A percentile compares a stretch with the other conserved stretches of the same genome.
Conservation (phyloP, 768 basidiomycete genomes). For the Termitomyces sp. region DNA sequence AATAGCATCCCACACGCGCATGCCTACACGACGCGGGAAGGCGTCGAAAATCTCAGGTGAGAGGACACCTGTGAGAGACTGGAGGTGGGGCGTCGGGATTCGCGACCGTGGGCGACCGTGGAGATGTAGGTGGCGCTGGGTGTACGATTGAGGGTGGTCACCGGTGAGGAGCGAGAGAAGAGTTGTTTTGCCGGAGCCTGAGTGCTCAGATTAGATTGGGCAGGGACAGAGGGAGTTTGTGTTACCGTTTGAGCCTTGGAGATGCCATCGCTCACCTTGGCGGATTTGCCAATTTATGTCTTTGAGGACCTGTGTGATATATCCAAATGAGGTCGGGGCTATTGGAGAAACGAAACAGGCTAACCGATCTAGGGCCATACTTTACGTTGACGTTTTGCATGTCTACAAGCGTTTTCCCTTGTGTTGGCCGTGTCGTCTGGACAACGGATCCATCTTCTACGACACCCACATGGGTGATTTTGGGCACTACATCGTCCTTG, state of each 20-base stretch:
- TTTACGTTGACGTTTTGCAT: constrained; percentile 64
- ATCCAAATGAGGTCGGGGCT: not conserved
- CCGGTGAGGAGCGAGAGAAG: constrained; percentile 87
- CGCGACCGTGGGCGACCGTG: constrained; percentile 50
- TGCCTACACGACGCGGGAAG: constrained; percentile 69
- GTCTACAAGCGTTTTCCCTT: constrained; percentile 39
- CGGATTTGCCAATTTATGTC: constrained; percentile 79
- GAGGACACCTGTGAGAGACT: constrained; percentile 68
- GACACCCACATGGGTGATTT: not conserved
- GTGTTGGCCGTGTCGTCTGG: not conserved
- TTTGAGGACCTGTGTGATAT: constrained; percentile 55
- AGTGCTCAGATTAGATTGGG: not conserved
- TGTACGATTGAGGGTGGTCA: constrained; percentile 94
- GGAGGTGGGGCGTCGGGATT: constrained; percentile 65
- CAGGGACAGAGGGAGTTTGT: not conserved
- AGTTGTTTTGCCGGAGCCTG: constrained; percentile 94
- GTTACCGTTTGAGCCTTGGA: constrained; percentile 83
- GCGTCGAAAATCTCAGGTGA: constrained; percentile 90
- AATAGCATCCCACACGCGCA: constrained; percentile 75
- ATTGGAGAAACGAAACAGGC: constrained; percentile 3
- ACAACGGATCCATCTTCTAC: not conserved
- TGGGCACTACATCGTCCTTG: constrained; percentile 37
- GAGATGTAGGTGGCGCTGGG: constrained; percentile 44
- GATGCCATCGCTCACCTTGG: constrained; percentile 84
- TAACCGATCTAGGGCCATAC: constrained; percentile 63